Evolutionary conservation across 2,329 filamentous ascomycete species (phyloP).

Genomic region (Pseudodiploospora longispora): DNA sequence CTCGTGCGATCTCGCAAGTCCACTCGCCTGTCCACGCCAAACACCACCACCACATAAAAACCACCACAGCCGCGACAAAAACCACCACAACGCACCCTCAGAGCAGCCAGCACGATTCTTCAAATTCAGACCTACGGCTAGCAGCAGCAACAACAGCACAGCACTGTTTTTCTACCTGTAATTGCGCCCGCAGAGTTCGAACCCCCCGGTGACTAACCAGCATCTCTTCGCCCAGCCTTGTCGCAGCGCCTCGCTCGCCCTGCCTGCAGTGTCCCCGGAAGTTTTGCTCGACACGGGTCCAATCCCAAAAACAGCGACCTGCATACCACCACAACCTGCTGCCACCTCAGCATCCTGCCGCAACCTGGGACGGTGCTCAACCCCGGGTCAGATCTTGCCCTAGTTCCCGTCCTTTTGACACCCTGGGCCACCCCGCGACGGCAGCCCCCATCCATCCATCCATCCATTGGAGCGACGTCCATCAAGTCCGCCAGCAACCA

Average conservation of each 20-base stretch:
- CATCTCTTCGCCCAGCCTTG: slow-evolving; percentile 4
- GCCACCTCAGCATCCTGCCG: slow-evolving; percentile 9
- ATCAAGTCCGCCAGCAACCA: slow-evolving; percentile 1
- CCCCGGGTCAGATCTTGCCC: slow-evolving; percentile 9
- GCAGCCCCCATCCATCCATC: background rate
- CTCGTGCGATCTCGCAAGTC: no score
- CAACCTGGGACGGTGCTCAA: slow-evolving; percentile 8
- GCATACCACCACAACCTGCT: slow-evolving; percentile 5
- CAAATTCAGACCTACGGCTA: background rate
- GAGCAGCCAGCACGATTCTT: background rate
- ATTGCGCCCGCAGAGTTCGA: background rate
- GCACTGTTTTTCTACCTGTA: background rate
- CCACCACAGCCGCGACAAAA: no score
- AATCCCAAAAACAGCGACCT: slow-evolving; percentile 10
- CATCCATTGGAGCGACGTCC: no score
- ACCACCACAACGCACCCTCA: no score
- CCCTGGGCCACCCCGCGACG: slow-evolving; percentile 6
- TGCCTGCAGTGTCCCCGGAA: slow-evolving; percentile 7
- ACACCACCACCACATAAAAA: no score
- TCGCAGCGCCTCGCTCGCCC: slow-evolving; percentile 5
- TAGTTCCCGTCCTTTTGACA: slow-evolving; percentile 3
- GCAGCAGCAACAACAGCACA: no score
- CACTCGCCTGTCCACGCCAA: no score
- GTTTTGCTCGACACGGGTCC: slow-evolving; percentile 4
- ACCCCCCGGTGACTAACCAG: background rate